Evolutionary conservation across 2,329 filamentous ascomycete species (phyloP).

Genomic region (Alternaria longipes): DNA sequence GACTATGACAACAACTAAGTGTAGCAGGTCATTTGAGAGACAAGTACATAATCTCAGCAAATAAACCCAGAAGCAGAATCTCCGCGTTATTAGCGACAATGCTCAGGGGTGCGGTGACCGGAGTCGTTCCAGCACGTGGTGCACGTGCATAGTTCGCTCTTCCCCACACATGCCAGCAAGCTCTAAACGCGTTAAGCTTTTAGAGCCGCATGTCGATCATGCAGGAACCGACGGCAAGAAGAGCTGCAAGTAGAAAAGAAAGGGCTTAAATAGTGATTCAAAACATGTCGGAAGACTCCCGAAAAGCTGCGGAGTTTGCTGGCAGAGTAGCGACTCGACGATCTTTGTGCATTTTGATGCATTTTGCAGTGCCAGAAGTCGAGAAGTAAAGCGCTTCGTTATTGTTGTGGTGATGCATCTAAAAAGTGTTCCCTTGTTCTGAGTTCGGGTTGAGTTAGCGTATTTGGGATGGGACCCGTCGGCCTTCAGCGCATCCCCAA

Average conservation of each 20-base stretch:
- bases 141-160: slow-evolving; percentile 36
- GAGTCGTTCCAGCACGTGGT: slow-evolving; percentile 24
- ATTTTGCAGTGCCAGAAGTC: slow-evolving; percentile 9
- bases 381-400: slow-evolving; percentile 23
- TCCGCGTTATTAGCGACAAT: neutral
- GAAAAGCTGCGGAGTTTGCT: slow-evolving; percentile 35
- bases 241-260: slow-evolving; percentile 24
- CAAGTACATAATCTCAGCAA: neutral
- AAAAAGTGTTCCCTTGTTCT: slow-evolving; percentile 27
- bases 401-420: slow-evolving; percentile 28
- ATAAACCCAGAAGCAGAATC: neutral
- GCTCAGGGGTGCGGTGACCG: slow-evolving; percentile 4
- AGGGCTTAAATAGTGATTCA: slow-evolving; percentile 21
- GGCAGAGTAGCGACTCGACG: neutral
- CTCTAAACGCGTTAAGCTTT: slow-evolving; percentile 45
- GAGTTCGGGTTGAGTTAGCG: slow-evolving; percentile 22
- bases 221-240: slow-evolving; percentile 41
- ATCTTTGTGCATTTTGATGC: slow-evolving; percentile 10
- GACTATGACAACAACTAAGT: neutral
- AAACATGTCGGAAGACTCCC: slow-evolving; percentile 35
- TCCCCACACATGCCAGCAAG: slow-evolving; percentile 44
- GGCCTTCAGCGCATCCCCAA: slow-evolving; percentile 23
- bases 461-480: slow-evolving; percentile 7
- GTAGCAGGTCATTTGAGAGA: neutral
- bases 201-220: slow-evolving; percentile 50